Evolutionary conservation across 371 early-diverging fungal genomes (phyloP).

Genomic region (Mortierella sp.): DNA sequence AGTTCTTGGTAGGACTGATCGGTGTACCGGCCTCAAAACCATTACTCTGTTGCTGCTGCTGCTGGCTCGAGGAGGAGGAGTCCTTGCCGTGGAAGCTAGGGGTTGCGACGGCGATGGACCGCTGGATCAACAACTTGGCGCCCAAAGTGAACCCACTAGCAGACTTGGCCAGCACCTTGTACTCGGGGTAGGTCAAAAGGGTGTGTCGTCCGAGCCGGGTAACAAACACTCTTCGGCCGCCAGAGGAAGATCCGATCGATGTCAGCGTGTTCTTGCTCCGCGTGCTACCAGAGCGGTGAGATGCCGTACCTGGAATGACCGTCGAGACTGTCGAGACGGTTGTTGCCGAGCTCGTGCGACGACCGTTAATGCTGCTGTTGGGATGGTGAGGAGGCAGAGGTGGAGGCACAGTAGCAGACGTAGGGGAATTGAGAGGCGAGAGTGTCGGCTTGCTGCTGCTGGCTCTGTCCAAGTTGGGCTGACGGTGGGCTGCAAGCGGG

Average conservation of each 20-base stretch:
- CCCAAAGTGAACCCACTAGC: constrained; percentile 51
- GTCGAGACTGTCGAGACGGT: background rate
- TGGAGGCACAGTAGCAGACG: background rate
- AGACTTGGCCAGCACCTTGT: constrained; percentile 48
- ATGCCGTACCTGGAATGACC: background rate
- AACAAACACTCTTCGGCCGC: constrained; percentile 48
- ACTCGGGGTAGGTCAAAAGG: constrained; percentile 44
- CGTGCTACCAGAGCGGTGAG: constrained; percentile 17
- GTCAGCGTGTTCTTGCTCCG: constrained; percentile 26
- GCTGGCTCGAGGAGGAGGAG: background rate
- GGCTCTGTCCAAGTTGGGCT: constrained; percentile 31
- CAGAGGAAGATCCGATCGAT: constrained; percentile 15
- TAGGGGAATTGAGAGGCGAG: constrained; percentile 15
- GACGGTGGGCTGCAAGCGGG: constrained; percentile 45
- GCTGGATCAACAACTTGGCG: constrained; percentile 48
- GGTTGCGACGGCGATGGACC: constrained; percentile 48
- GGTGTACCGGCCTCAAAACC: constrained; percentile 12
- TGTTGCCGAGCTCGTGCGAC: constrained; percentile 22
- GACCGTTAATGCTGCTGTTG: background rate
- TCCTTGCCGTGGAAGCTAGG: constrained; percentile 28
- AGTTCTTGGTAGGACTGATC: constrained; percentile 19
- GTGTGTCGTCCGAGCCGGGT: constrained; percentile 51
- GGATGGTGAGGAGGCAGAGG: constrained; percentile 11
- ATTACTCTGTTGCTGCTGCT: background rate
- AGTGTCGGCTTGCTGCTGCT: background rate